Percentiles rank a stretch among this genome's conserved stretches.
Conservation (phyloP, 345 rosid genomes). For the Eucalyptus erythrocorys region DNA sequence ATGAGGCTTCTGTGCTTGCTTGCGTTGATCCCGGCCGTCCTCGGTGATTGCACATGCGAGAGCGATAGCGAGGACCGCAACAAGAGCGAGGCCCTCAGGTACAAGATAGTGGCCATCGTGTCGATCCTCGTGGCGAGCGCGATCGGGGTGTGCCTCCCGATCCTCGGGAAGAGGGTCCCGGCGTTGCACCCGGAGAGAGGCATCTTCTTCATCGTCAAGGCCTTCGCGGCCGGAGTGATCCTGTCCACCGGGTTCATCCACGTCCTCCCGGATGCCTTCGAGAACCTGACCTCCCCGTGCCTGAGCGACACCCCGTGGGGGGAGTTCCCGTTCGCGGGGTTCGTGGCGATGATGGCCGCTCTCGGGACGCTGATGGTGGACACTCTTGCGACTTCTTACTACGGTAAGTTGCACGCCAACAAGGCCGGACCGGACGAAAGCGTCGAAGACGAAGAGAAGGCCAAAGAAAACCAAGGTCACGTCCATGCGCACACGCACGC, state of each 20-base stretch:
- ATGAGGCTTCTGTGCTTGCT: not conserved
- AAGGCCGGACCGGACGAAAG: slow-evolving; percentile 10
- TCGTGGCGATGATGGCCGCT: slow-evolving; percentile 70
- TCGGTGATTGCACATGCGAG: slow-evolving; percentile 6
- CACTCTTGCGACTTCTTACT: slow-evolving; percentile 35
- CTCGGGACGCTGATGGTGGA: slow-evolving; percentile 52
- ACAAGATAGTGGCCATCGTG: slow-evolving; percentile 32
- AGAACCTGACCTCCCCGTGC: slow-evolving; percentile 43
- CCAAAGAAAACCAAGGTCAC: slow-evolving; percentile 2
- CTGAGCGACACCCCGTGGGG: slow-evolving; percentile 58
- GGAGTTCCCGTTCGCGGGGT: slow-evolving; percentile 69
- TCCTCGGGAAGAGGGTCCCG: slow-evolving; percentile 15
- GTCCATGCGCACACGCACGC: slow-evolving; percentile 12
- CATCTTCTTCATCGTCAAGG: slow-evolving; percentile 35
- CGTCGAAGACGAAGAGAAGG: slow-evolving; percentile 2
- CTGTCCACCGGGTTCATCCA: slow-evolving; percentile 81
- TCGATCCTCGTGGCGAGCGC: slow-evolving; percentile 34
- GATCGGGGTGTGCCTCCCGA: slow-evolving; percentile 33
- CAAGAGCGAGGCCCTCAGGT: slow-evolving; percentile 6
- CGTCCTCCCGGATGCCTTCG: slow-evolving; percentile 72
- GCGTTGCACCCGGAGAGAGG: slow-evolving; percentile 26
- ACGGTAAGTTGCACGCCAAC: slow-evolving; percentile 5
- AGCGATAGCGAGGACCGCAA: not conserved
- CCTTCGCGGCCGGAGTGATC: slow-evolving; percentile 72
- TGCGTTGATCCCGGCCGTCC: not conserved